Conservation (phyloP, 345 rosid species). For the Erodium maritimum region DNA sequence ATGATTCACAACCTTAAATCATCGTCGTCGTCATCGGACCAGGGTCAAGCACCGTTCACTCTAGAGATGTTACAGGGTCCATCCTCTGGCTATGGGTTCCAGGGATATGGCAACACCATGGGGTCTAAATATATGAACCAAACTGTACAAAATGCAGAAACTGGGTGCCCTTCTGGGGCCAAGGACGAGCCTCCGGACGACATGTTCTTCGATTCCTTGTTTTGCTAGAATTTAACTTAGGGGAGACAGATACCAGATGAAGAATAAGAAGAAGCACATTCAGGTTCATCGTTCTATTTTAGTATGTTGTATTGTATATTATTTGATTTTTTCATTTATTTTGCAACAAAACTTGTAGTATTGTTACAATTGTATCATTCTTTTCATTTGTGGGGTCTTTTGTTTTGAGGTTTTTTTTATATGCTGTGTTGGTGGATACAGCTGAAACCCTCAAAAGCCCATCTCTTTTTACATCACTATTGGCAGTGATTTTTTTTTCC, state of each 20-base stretch:
- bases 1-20: constrained; percentile 14
- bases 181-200: constrained; percentile 62
- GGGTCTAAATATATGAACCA: constrained; percentile 27
- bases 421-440: neutral
- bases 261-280: no score
- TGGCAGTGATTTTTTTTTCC: neutral
- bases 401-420: neutral
- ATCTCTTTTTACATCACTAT: neutral
- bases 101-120: constrained; percentile 28
- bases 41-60: constrained; percentile 26
- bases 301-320: no score
- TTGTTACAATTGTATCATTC: neutral
- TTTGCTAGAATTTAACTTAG: constrained; percentile 16
- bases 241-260: neutral
- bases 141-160: constrained; percentile 11
- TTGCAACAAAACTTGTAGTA: no score
- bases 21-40: constrained; percentile 13
- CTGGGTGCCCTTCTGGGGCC: constrained; percentile 16
- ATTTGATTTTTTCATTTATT: no score
- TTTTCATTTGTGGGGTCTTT: neutral
- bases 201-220: constrained; percentile 33
- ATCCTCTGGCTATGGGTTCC: constrained; percentile 22
- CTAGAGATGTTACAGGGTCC: constrained; percentile 37
- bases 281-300: no score
- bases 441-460: neutral